These are phyloP conservation scores for Fraxinus albicans DNA, from an alignment of 305 asterid genomes.

Conservation along the genomic window DNA sequence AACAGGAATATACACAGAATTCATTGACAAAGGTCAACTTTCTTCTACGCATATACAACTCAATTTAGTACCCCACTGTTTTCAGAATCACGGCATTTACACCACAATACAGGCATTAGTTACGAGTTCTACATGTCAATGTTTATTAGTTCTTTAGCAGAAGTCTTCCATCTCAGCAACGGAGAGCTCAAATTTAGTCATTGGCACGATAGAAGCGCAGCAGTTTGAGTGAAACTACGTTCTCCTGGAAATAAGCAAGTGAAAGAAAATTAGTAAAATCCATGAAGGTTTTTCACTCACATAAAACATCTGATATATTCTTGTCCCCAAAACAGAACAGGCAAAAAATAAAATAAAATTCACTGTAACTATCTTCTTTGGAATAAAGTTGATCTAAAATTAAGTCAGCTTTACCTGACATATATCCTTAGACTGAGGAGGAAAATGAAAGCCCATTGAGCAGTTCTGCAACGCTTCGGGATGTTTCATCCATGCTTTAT, in stretches of 20 bases:
- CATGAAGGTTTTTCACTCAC: not conserved
- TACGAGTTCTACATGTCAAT: constrained; percentile 19
- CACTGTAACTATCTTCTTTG: not conserved
- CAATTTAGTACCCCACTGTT: constrained; percentile 8
- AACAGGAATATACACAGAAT: not conserved
- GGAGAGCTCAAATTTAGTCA: constrained; percentile 23
- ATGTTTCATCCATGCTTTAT: constrained; percentile 78
- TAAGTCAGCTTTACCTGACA: constrained; percentile 38
- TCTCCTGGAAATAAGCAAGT: constrained; percentile 48
- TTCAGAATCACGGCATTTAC: constrained; percentile 19
- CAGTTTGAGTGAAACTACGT: constrained; percentile 52
- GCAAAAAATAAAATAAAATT: not conserved
- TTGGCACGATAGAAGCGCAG: constrained; percentile 67
- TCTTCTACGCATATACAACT: constrained; percentile 22
- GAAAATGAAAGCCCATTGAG: constrained; percentile 73
- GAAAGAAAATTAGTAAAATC: constrained; percentile 20
- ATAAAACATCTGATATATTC: not conserved
- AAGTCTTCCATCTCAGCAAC: constrained; percentile 19
- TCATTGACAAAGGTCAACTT: constrained; percentile 1
- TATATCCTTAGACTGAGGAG: constrained; percentile 40
- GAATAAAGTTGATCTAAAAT: not conserved
- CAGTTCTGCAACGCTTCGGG: constrained; percentile 74
- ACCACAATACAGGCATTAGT: not conserved
- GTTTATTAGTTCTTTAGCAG: not conserved
- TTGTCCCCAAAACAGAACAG: not conserved